These are phyloP conservation scores for Alnus rubra DNA, from an alignment of 306 rosid species.

Conservation along the genomic window DNA sequence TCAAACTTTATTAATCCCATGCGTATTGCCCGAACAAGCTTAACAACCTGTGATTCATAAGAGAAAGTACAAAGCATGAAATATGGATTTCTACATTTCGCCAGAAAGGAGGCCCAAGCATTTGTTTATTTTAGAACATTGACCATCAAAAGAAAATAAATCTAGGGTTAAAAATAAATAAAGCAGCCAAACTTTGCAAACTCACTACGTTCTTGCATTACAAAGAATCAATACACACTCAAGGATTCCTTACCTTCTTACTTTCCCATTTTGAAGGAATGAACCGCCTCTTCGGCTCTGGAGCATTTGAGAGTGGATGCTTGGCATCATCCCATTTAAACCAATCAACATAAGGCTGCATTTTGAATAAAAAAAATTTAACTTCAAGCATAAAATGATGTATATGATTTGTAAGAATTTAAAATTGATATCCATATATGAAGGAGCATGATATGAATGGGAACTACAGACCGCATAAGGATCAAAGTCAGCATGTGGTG, in stretches of 20 bases:
- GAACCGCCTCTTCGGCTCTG: constrained; percentile 96
- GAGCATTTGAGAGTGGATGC: constrained; percentile 88
- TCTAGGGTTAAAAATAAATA: background rate
- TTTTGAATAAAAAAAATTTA: constrained; percentile 19
- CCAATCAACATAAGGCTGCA: constrained; percentile 87
- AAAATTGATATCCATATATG: constrained; percentile 4
- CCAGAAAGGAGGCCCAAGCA: background rate
- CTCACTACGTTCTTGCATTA: background rate
- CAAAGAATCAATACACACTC: background rate
- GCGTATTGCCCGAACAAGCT: constrained; percentile 72
- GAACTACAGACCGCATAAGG: constrained; percentile 64
- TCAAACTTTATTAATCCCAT: constrained; percentile 70
- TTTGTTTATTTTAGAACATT: background rate
- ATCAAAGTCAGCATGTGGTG: constrained; percentile 84
- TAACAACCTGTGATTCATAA: constrained; percentile 63
- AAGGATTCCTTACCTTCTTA: constrained; percentile 53
- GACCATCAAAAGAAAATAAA: background rate
- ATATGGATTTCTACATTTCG: constrained; percentile 18
- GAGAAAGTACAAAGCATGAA: constrained; percentile 25
- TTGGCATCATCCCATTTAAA: constrained; percentile 85
- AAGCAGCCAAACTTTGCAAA: background rate
- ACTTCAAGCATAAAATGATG: constrained; percentile 7
- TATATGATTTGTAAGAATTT: constrained; percentile 1
- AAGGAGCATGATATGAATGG: constrained; percentile 12
- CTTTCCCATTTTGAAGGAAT: constrained; percentile 94